These are phyloP conservation scores for Naganishia onofrii DNA, from an alignment of 768 basidiomycete species.

Conservation along the genomic window DNA sequence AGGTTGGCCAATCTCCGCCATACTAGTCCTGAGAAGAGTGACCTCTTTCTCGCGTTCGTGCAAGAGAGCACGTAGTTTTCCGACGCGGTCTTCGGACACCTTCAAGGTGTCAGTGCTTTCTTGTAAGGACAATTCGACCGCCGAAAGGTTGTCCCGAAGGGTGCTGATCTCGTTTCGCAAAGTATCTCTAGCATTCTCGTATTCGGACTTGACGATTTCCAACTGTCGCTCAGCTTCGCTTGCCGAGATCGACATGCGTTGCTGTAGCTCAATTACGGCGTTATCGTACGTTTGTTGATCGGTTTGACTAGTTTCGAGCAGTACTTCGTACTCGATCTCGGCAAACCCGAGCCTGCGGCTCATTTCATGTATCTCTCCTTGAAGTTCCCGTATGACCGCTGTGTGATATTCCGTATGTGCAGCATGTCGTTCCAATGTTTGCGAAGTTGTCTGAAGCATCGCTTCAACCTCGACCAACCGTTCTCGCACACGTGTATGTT, in stretches of 20 bases:
- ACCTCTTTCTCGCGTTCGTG: constrained; percentile 17
- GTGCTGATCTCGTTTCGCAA: neutral
- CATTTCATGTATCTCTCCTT: constrained; percentile 10
- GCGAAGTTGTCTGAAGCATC: neutral
- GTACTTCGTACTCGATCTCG: constrained; percentile 26
- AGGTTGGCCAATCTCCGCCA: constrained; percentile 21
- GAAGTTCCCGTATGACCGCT: constrained; percentile 12
- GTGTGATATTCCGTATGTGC: neutral
- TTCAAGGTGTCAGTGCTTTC: constrained; percentile 21
- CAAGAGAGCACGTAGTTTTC: neutral
- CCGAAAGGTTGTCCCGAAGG: constrained; percentile 12
- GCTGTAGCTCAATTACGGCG: neutral
- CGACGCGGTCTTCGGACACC: constrained; percentile 10
- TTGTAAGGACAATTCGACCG: constrained; percentile 3
- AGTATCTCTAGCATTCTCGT: neutral
- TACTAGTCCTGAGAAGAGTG: constrained; percentile 1
- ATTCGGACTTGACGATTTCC: neutral
- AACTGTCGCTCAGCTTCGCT: constrained; percentile 6
- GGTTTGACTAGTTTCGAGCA: constrained; percentile 5
- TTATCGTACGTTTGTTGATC: neutral
- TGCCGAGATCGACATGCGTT: neutral
- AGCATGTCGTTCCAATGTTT: neutral
- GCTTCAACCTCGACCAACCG: neutral
- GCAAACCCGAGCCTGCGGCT: constrained; percentile 28
- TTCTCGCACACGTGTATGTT: neutral